These are phyloP conservation scores for Umbelopsis sp. DNA, from an alignment of 371 early-diverging fungal genomes.

Conservation along the genomic window DNA sequence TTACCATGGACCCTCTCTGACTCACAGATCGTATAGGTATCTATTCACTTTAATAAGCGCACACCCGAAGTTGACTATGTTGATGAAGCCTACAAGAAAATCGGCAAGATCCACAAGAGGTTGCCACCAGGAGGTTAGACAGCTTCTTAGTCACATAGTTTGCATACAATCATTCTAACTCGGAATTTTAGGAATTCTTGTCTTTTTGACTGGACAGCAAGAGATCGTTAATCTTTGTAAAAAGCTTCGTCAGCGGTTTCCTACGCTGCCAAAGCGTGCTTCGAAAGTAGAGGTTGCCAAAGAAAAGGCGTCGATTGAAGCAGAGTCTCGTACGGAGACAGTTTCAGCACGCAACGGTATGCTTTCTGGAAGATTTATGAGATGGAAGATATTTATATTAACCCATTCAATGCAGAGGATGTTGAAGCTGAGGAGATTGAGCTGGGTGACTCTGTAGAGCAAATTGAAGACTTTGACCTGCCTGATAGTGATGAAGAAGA, in stretches of 20 bases:
- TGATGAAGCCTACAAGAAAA: constrained; percentile 83
- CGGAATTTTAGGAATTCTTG: constrained; percentile 58
- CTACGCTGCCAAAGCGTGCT: constrained; percentile 46
- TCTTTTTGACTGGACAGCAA: constrained; percentile 92
- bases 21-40: constrained; percentile 46
- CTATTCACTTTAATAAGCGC: constrained; percentile 85
- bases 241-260: constrained; percentile 71
- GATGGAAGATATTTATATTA: background rate
- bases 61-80: constrained; percentile 74
- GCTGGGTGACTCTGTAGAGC: constrained; percentile 57
- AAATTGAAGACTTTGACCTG: constrained; percentile 59
- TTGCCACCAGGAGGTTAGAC: constrained; percentile 84
- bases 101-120: constrained; percentile 88
- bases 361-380: background rate
- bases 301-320: constrained; percentile 41
- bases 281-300: constrained; percentile 30
- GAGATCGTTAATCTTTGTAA: constrained; percentile 85
- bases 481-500: constrained; percentile 38
- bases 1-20: background rate
- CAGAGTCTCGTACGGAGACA: constrained; percentile 32
- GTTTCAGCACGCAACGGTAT: constrained; percentile 46
- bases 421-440: constrained; percentile 66
- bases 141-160: background rate
- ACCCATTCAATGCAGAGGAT: constrained; percentile 37
- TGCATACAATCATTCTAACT: background rate